A percentile compares a stretch with the other conserved stretches of the same genome.
These are phyloP conservation scores for Boletus tomentosulus DNA, from an alignment of 768 basidiomycete genomes.

Conservation along the genomic window DNA sequence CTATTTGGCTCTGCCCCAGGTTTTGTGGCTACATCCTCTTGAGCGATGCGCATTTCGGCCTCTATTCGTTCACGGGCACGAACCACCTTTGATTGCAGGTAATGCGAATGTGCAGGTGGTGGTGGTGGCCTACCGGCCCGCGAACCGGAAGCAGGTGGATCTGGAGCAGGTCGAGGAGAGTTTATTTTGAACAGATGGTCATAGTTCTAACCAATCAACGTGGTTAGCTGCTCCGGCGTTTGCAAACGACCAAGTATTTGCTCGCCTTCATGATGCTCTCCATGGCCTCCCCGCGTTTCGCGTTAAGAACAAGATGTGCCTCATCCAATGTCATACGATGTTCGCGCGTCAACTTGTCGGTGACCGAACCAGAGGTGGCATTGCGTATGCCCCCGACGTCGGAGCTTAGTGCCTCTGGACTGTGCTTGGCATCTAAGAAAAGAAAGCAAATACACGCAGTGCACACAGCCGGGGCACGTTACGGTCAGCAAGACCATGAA, in stretches of 20 bases:
- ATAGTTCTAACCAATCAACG: constrained; percentile 59
- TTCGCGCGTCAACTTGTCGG: constrained; percentile 78
- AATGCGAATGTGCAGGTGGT: constrained; percentile 68
- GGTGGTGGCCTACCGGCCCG: constrained; percentile 40
- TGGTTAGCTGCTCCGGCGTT: constrained; percentile 1
- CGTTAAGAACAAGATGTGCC: constrained; percentile 88
- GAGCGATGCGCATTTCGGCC: constrained; percentile 56
- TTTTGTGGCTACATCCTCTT: constrained; percentile 23
- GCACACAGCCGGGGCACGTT: not conserved
- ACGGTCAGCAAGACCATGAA: constrained; percentile 1
- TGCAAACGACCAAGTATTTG: not conserved
- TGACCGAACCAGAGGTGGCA: constrained; percentile 68
- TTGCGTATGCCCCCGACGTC: constrained; percentile 73
- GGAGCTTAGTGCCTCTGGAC: constrained; percentile 64
- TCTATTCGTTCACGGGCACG: constrained; percentile 93
- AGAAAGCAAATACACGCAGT: not conserved
- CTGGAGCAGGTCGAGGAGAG: constrained; percentile 57
- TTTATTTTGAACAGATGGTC: constrained; percentile 93
- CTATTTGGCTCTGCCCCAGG: constrained; percentile 16
- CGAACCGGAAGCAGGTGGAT: constrained; percentile 36
- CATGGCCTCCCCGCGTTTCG: constrained; percentile 66
- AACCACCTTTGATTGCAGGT: constrained; percentile 95
- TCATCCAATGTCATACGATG: constrained; percentile 95
- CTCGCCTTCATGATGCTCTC: constrained; percentile 72
- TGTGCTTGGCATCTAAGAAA: constrained; percentile 71